These are phyloP conservation scores for Serpula lacrymans DNA, from an alignment of 768 basidiomycete species.

Conservation along the genomic window DNA sequence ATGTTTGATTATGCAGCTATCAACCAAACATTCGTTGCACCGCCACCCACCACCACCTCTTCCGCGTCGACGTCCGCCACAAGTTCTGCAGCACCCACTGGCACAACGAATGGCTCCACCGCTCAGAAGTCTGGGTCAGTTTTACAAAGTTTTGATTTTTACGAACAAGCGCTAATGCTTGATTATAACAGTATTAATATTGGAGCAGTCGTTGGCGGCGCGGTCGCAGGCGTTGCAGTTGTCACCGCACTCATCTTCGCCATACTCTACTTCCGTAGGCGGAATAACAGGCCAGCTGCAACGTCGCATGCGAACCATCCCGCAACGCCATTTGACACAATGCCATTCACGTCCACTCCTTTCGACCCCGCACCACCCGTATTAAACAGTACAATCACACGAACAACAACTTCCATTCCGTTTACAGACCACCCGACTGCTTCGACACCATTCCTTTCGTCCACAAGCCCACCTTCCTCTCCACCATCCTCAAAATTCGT, in stretches of 20 bases:
- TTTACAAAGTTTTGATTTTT: not conserved
- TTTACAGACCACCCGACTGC: too few relatives aligned
- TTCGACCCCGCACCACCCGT: too few relatives aligned
- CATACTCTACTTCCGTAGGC: slow-evolving; percentile 11
- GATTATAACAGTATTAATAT: slow-evolving; percentile 9
- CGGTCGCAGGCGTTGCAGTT: slow-evolving; percentile 13
- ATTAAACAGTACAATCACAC: too few relatives aligned
- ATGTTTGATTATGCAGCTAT: slow-evolving; percentile 25
- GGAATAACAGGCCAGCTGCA: too few relatives aligned
- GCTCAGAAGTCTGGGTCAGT: slow-evolving; percentile 13
- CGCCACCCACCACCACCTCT: slow-evolving; percentile 4
- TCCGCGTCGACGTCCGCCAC: slow-evolving; percentile 1
- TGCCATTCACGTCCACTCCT: too few relatives aligned
- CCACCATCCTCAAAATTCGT: too few relatives aligned
- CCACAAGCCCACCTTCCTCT: too few relatives aligned
- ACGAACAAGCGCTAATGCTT: slow-evolving; percentile 9
- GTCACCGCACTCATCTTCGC: slow-evolving; percentile 15
- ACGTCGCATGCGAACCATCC: too few relatives aligned
- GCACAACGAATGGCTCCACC: slow-evolving; percentile 8
- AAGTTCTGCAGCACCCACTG: slow-evolving; percentile 5
- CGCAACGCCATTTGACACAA: too few relatives aligned
- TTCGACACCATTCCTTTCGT: too few relatives aligned
- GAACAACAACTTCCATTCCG: too few relatives aligned
- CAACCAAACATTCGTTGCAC: slow-evolving; percentile 16
- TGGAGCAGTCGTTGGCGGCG: slow-evolving; percentile 14